Evolutionary conservation across 2,329 filamentous ascomycete genomes (phyloP).

Genomic region (Pleomassaria siparia): DNA sequence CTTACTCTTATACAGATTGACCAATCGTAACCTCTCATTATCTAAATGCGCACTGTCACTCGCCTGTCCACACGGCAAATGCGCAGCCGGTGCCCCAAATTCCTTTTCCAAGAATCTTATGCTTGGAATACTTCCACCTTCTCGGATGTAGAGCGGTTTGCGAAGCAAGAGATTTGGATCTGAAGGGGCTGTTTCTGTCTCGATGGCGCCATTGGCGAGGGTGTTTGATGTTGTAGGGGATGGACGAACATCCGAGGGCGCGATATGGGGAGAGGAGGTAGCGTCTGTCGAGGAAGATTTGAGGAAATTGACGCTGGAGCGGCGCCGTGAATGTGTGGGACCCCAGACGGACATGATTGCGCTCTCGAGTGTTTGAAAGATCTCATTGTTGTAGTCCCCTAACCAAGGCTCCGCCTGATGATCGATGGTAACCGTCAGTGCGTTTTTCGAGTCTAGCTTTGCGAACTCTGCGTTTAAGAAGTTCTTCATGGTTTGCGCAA

Average conservation of each 20-base stretch:
- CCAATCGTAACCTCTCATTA: conserved; percentile 85
- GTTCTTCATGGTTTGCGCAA: conserved; percentile 66
- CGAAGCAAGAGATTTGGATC: conserved; percentile 20
- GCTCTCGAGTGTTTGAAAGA: conserved; percentile 84
- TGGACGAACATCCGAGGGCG: conserved; percentile 17
- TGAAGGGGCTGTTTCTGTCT: conserved; percentile 9
- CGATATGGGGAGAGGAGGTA: conserved; percentile 4
- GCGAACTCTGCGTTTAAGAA: conserved; percentile 74
- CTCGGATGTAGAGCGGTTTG: conserved; percentile 87
- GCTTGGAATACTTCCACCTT: conserved; percentile 92
- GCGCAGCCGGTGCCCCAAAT: conserved; percentile 85
- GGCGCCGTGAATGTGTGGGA: conserved; percentile 47
- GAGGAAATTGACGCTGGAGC: conserved; percentile 18
- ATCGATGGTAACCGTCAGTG: conserved; percentile 78
- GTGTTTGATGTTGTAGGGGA: conserved; percentile 54
- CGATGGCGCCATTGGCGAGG: conserved; percentile 48
- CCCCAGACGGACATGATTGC: conserved; percentile 87
- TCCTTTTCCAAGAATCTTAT: conserved; percentile 95
- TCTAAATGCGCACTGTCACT: conserved; percentile 93
- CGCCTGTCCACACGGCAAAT: conserved; percentile 91
- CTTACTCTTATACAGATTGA: conserved; percentile 86
- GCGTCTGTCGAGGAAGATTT: conserved; percentile 12
- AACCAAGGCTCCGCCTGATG: conserved; percentile 97
- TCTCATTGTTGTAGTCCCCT: conserved; percentile 84
- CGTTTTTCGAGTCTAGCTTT: conserved; percentile 76